phyloP scores from a whole-genome alignment of 78 protist genomes.

The Andalucia godoyi region DNA sequence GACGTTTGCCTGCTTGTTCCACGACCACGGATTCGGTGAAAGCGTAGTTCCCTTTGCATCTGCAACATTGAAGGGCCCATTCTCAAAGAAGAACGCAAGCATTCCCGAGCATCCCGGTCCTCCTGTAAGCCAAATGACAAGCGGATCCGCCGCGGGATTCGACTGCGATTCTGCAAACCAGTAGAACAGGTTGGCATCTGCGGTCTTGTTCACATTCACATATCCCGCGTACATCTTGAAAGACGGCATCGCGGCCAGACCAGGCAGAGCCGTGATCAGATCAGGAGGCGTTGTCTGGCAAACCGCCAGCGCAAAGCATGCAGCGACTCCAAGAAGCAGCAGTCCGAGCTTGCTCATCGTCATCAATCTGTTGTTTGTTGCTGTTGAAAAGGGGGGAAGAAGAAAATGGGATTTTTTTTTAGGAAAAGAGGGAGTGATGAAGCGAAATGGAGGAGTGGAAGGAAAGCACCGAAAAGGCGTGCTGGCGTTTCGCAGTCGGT shows the following conservation, averaged over 20 bases:
- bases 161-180: background rate
- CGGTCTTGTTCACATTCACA: background rate
- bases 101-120: slow-evolving; percentile 27
- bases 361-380: too few relatives aligned
- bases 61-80: slow-evolving; percentile 26
- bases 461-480: too few relatives aligned
- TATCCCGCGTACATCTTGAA: slow-evolving; percentile 5
- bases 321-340: too few relatives aligned
- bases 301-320: too few relatives aligned
- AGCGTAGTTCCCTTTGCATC: background rate
- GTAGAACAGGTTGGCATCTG: background rate
- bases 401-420: too few relatives aligned
- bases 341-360: too few relatives aligned
- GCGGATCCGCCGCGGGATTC: background rate
- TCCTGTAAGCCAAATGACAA: slow-evolving; percentile 19
- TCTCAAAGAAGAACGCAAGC: slow-evolving; percentile 23
- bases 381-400: too few relatives aligned
- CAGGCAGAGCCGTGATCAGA: slow-evolving; percentile 10
- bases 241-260: background rate
- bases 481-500: too few relatives aligned
- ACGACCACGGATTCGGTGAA: slow-evolving; percentile 10
- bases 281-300: too few relatives aligned
- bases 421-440: too few relatives aligned
- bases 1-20: slow-evolving; percentile 34
- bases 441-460: too few relatives aligned